Evolutionary conservation across 176 grass and related monocot genomes (phyloP).

Genomic region (Puccinellia tenuiflora): DNA sequence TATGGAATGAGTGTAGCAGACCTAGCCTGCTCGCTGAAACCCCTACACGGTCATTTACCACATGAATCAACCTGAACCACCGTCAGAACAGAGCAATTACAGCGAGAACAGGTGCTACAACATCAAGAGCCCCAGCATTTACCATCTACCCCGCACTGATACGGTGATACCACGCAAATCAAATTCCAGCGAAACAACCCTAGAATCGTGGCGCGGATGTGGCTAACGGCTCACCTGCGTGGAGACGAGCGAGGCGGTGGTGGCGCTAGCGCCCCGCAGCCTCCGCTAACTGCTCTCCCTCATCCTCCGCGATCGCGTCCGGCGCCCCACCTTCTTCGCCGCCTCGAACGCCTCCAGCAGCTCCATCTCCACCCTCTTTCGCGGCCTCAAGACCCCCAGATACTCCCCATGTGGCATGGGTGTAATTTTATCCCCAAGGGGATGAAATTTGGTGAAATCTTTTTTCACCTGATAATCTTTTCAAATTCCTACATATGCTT

Average conservation of each 20-base stretch:
- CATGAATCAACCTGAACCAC: not conserved
- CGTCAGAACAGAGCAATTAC: not conserved
- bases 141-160: not conserved
- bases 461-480: too few relatives aligned
- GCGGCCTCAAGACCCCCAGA: not conserved
- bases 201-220: not conserved
- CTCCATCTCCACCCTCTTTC: slow-evolving; percentile 39
- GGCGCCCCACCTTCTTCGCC: too few relatives aligned
- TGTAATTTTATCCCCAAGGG: too few relatives aligned
- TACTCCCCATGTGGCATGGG: too few relatives aligned
- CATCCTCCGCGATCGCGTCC: slow-evolving; percentile 11
- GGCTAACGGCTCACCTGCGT: slow-evolving; percentile 35
- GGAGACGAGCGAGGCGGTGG: slow-evolving; percentile 38
- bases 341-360: slow-evolving; percentile 51
- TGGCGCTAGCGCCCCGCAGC: slow-evolving; percentile 38
- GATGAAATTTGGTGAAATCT: too few relatives aligned
- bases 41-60: not conserved
- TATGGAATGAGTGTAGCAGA: too few relatives aligned
- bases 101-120: not conserved
- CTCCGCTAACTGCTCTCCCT: slow-evolving; percentile 20
- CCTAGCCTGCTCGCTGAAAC: not conserved
- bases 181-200: not conserved
- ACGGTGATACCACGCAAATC: not conserved
- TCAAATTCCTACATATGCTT: too few relatives aligned
- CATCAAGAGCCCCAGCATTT: not conserved